phyloP scores from a whole-genome alignment of 495 filamentous ascomycete genomes.

The Xylaria intraflava region DNA sequence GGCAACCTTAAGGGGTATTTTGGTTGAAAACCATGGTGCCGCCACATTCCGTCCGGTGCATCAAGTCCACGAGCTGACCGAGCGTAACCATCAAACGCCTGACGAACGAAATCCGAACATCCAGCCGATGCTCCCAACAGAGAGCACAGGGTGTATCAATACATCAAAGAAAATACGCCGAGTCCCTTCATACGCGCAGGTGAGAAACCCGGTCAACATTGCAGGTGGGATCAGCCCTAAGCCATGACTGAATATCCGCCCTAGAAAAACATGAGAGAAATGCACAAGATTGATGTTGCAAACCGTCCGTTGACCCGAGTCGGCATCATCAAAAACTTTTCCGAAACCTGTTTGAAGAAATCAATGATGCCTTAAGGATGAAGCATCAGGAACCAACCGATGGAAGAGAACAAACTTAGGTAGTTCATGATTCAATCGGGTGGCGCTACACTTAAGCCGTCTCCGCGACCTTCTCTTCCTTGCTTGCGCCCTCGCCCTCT shows the following conservation, averaged over 20 bases:
- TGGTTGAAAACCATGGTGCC: constrained; percentile 30
- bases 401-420: constrained; percentile 6
- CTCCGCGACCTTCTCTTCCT: constrained; percentile 54
- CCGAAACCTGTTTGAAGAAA: constrained; percentile 33
- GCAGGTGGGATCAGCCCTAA: constrained; percentile 6
- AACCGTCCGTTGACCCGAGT: constrained; percentile 24
- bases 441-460: constrained; percentile 37
- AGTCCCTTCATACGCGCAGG: constrained; percentile 13
- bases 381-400: constrained; percentile 15
- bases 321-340: constrained; percentile 45
- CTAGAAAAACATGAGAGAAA: constrained; percentile 16
- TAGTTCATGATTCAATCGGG: background rate
- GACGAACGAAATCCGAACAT: constrained; percentile 24
- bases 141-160: constrained; percentile 33
- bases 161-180: constrained; percentile 25
- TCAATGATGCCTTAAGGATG: constrained; percentile 24
- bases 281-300: constrained; percentile 34
- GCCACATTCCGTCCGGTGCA: constrained; percentile 30
- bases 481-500: constrained; percentile 37
- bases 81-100: constrained; percentile 30
- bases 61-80: constrained; percentile 26
- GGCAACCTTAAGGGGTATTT: constrained; percentile 28
- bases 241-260: constrained; percentile 9
- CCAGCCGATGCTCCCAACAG: constrained; percentile 22
- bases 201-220: constrained; percentile 23